Percentiles rank a stretch among this genome's conserved stretches.
Conservation (phyloP, 2,329 filamentous ascomycete species). For the Fusarium beomiforme region DNA sequence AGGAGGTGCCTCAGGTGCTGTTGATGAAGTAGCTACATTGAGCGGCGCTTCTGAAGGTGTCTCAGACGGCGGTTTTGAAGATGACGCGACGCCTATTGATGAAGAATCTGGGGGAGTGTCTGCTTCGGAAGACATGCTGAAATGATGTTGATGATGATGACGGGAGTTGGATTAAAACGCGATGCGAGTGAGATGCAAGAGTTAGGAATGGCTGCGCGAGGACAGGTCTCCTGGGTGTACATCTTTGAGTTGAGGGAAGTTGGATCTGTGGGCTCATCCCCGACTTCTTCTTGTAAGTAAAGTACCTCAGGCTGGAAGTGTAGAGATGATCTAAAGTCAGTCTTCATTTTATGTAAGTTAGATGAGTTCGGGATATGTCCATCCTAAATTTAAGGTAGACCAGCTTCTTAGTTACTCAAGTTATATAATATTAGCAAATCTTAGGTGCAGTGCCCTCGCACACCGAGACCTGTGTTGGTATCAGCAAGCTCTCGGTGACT, state of each 20-base stretch:
- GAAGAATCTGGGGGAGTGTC: background rate
- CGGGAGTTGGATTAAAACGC: too few relatives aligned
- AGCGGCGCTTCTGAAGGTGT: background rate
- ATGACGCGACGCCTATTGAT: too few relatives aligned
- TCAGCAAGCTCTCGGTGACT: background rate
- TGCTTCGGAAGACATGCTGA: background rate
- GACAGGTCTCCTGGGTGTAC: background rate
- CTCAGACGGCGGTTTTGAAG: background rate
- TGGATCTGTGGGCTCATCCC: background rate
- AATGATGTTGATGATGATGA: background rate
- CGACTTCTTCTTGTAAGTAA: background rate
- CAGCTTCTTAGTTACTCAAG: too few relatives aligned
- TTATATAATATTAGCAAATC: too few relatives aligned
- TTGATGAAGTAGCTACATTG: too few relatives aligned
- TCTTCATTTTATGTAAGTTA: too few relatives aligned
- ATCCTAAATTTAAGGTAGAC: too few relatives aligned
- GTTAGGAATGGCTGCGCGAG: background rate
- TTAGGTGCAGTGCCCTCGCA: too few relatives aligned
- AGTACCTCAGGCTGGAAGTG: too few relatives aligned
- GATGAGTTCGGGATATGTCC: too few relatives aligned
- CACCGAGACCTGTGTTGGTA: background rate
- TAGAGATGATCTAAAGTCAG: too few relatives aligned
- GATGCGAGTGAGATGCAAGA: background rate
- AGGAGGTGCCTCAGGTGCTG: too few relatives aligned
- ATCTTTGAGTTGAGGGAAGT: background rate